These are phyloP conservation scores for Irineochytrium annulatum DNA, from an alignment of 192 early-diverging fungal species.

Conservation along the genomic window DNA sequence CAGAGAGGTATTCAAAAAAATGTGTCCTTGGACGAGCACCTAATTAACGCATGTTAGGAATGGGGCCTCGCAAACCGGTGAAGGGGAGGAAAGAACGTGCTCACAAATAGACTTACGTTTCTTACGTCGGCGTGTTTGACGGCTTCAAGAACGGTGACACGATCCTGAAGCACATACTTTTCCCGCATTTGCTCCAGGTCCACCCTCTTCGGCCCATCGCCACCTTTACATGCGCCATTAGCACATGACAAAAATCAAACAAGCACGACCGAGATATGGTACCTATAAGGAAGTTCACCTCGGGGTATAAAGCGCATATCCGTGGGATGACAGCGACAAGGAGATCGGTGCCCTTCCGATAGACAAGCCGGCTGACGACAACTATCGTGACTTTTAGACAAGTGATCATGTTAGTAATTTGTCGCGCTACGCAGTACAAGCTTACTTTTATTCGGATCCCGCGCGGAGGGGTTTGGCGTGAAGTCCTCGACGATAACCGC, in stretches of 20 bases:
- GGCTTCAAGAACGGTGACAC: constrained; percentile 82
- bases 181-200: constrained; percentile 98
- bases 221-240: constrained; percentile 45
- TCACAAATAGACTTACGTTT: constrained; percentile 46
- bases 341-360: constrained; percentile 93
- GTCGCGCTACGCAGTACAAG: neutral
- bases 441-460: constrained; percentile 72
- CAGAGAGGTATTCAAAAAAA: constrained; percentile 94
- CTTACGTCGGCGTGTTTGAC: constrained; percentile 79
- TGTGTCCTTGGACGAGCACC: constrained; percentile 82
- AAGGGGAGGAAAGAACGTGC: neutral
- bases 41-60: too few species aligned
- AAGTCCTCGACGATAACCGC: constrained; percentile 94
- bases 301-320: constrained; percentile 74
- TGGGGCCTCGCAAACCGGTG: neutral
- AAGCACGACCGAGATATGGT: constrained; percentile 7
- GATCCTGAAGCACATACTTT: constrained; percentile 83
- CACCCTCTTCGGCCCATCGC: constrained; percentile 94
- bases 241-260: neutral
- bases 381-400: constrained; percentile 78
- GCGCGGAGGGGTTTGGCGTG: constrained; percentile 68
- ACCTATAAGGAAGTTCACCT: constrained; percentile 92
- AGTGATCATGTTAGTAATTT: neutral
- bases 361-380: constrained; percentile 85
- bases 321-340: constrained; percentile 86